Percentiles rank a stretch among this genome's conserved stretches.
Evolutionary conservation across 2,329 filamentous ascomycete species (phyloP).

Genomic region (Penicillium sp.): DNA sequence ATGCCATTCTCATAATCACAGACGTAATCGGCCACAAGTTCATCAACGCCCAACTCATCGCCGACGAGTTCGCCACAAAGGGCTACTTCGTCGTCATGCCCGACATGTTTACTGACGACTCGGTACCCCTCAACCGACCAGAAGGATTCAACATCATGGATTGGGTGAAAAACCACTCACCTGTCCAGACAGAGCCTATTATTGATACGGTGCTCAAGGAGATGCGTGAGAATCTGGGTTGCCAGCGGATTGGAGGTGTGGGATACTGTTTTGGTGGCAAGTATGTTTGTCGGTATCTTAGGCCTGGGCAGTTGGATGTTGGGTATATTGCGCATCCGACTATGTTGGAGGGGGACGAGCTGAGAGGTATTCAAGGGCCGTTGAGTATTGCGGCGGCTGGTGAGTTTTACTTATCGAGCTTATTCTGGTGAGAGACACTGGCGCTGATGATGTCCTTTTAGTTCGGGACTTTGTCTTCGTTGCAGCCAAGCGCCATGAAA

Average conservation of each 20-base stretch:
- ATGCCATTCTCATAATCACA: constrained; percentile 54
- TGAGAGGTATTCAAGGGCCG: constrained; percentile 17
- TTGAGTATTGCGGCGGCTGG: constrained; percentile 21
- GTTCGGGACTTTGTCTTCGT: constrained; percentile 51
- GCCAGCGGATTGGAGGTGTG: constrained; percentile 42
- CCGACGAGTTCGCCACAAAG: constrained; percentile 69
- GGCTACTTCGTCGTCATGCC: constrained; percentile 66
- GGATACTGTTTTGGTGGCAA: constrained; percentile 56
- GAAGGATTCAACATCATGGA: constrained; percentile 49
- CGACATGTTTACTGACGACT: constrained; percentile 68
- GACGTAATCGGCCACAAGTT: constrained; percentile 57
- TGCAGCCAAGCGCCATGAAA: constrained; percentile 58
- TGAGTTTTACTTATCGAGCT: too few relatives aligned
- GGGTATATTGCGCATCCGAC: constrained; percentile 23
- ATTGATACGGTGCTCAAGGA: constrained; percentile 44
- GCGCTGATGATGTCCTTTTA: neutral
- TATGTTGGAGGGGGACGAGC: constrained; percentile 16
- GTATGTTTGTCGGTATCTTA: constrained; percentile 42
- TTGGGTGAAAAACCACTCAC: constrained; percentile 48
- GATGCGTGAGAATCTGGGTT: constrained; percentile 27
- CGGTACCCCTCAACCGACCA: constrained; percentile 55
- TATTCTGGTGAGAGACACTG: neutral
- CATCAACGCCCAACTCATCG: constrained; percentile 60
- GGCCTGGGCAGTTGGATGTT: constrained; percentile 13
- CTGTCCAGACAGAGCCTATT: constrained; percentile 51